Base-by-base conservation (phyloP, 2,329 filamentous ascomycete genomes). In the Nakataea oryzae region DNA sequence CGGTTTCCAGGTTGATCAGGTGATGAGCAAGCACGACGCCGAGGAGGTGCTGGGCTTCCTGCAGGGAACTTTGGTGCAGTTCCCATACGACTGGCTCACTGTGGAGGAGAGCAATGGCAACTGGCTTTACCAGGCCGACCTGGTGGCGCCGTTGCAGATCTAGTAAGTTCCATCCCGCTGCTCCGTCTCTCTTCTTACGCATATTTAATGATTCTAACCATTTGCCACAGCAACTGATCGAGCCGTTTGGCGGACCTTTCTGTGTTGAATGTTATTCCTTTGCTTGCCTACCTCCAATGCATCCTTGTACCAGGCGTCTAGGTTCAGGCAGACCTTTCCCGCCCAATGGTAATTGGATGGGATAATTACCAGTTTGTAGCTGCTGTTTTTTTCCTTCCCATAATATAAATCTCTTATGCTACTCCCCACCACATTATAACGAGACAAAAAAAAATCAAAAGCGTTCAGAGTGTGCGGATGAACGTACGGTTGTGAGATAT, bases 61-160 rank as follows among this genome's bases (percentile, higher is more conserved):
- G 29, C 93, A 97, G 74, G 95, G 95, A 1, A 87, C 93, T 72
- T 74, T 99, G 61, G 93, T 99, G 29, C 79, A 91, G 66, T 99
- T 96, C 79, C 95, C 95, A 7, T 96, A 97, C 74, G 91, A 99
- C 70, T 99, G 96, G 92, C 84, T 96, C 61, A 84, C 89, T 68
- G 89, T 88, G 62, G 95, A 97, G 76, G 95, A 97, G 78, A 86
- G 87, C 70, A 93, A 91, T 67, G 91, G 92, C 62, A 96, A 97
- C 72, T 99, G 95, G 95, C 83, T 97, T 65, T 97, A 96, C 76
- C 91, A 93, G 71, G 91, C 97, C 62, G 95, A 99, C 74, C 89
- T 96, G 74, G 88, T 99, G 72, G 96, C 95, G 69, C 95, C 95
- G 62, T 80, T 99, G 75, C 92, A 97, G 77, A 97, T 99, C 70